These are phyloP conservation scores for Hagleromyces aurorensis DNA, from an alignment of 805 yeast species.

Conservation along the genomic window DNA sequence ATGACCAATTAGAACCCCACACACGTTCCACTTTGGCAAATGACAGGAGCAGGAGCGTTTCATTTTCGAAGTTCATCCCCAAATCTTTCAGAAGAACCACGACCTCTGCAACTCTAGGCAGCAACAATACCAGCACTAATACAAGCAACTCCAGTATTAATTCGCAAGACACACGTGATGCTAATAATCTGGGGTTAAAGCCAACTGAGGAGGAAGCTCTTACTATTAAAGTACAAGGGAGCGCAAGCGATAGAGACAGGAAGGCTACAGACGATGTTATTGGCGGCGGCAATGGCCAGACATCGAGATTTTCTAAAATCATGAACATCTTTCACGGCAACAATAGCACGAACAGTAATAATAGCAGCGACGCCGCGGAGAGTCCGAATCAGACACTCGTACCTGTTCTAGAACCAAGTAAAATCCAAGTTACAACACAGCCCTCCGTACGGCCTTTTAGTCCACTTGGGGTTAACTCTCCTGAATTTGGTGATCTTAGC, in stretches of 20 bases:
- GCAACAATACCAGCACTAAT: constrained; percentile 6
- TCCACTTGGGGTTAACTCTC: too few relatives aligned
- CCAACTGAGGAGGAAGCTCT: too few relatives aligned
- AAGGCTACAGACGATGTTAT: constrained; percentile 1
- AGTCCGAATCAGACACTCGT: too few relatives aligned
- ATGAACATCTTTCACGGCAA: constrained; percentile 16
- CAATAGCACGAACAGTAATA: constrained; percentile 4
- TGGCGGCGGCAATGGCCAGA: constrained; percentile 5
- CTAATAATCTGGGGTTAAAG: too few relatives aligned
- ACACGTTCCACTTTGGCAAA: constrained; percentile 10
- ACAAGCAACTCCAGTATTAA: constrained; percentile 7
- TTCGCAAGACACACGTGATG: too few relatives aligned
- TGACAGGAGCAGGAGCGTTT: constrained; percentile 20
- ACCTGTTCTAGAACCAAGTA: too few relatives aligned
- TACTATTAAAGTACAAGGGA: too few relatives aligned
- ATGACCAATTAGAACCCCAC: constrained; percentile 9
- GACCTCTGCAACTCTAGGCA: constrained; percentile 3
- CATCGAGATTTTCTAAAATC: constrained; percentile 17
- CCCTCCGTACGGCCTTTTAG: too few relatives aligned
- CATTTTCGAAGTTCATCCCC: constrained; percentile 19
- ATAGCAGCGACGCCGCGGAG: constrained; percentile 2
- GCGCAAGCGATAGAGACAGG: constrained; percentile 2
- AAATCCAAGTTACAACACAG: too few relatives aligned
- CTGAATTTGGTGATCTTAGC: too few relatives aligned
- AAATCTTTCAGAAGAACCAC: constrained; percentile 10